A percentile compares a stretch with the other conserved stretches of the same genome.
phyloP scores from a whole-genome alignment of 192 early-diverging fungal genomes.

The Coemansia sp. region DNA sequence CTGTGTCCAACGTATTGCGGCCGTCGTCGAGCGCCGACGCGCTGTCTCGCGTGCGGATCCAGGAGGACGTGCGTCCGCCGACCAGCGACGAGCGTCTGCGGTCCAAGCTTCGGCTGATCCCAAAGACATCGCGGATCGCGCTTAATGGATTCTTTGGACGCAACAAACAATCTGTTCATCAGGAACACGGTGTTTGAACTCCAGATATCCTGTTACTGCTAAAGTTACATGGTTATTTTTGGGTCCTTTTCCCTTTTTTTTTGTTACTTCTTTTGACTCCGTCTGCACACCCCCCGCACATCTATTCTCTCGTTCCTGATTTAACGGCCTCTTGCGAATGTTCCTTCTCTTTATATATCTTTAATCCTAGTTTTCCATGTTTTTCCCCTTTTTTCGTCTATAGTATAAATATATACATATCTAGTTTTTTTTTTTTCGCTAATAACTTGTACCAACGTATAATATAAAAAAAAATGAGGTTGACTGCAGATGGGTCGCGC shows the following conservation, averaged over 20 bases:
- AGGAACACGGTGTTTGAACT: slow-evolving; percentile 1
- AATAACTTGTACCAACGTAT: no score
- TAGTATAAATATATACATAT: slow-evolving; percentile 8
- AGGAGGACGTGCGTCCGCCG: slow-evolving; percentile 1
- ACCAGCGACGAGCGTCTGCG: slow-evolving; percentile 12
- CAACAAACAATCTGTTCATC: slow-evolving; percentile 28
- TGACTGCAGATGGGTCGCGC: no score
- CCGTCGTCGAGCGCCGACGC: slow-evolving; percentile 32
- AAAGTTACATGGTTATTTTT: background rate
- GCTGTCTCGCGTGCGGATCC: background rate
- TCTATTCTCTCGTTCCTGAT: background rate
- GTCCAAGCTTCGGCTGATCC: slow-evolving; percentile 28
- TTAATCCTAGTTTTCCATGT: background rate
- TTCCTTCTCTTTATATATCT: no score
- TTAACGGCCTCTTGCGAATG: background rate
- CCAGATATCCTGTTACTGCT: background rate
- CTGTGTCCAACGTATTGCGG: slow-evolving; percentile 12
- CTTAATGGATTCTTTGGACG: slow-evolving; percentile 37
- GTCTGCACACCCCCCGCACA: background rate
- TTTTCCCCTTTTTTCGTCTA: slow-evolving; percentile 2
- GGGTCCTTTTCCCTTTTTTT: slow-evolving; percentile 6
- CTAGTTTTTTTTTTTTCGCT: background rate
- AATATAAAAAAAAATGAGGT: background rate
- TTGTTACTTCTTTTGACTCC: background rate
- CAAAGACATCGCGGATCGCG: slow-evolving; percentile 31